A percentile compares a stretch with the other conserved stretches of the same genome.
phyloP scores from a whole-genome alignment of 2,329 filamentous ascomycete species.

The Colletotrichum tofieldiae region DNA sequence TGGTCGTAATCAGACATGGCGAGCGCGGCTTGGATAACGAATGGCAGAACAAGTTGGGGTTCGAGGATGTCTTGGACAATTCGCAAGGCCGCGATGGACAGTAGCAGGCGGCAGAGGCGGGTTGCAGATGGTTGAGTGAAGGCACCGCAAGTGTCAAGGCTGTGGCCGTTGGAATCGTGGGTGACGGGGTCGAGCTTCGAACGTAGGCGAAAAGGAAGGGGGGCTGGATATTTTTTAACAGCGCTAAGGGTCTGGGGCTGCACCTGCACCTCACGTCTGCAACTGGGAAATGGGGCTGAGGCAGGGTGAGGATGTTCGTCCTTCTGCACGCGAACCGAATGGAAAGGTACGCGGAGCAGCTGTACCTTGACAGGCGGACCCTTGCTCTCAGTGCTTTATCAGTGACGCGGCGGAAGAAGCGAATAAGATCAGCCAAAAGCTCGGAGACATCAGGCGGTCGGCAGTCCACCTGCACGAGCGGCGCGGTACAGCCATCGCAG shows the following conservation, averaged over 20 bases:
- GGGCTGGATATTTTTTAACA: slow-evolving; percentile 42
- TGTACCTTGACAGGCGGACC: slow-evolving; percentile 40
- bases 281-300: slow-evolving; percentile 37
- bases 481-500: background rate
- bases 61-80: background rate
- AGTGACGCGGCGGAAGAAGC: slow-evolving; percentile 36
- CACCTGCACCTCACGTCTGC: slow-evolving; percentile 14
- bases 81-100: slow-evolving; percentile 18
- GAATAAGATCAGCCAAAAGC: slow-evolving; percentile 31
- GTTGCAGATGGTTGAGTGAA: slow-evolving; percentile 33
- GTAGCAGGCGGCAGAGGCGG: slow-evolving; percentile 10
- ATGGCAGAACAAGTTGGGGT: slow-evolving; percentile 19
- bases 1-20: slow-evolving; percentile 80
- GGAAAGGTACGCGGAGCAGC: slow-evolving; percentile 22
- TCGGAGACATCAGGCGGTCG: slow-evolving; percentile 34
- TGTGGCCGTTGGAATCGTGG: slow-evolving; percentile 33
- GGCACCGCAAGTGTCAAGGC: slow-evolving; percentile 30
- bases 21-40: slow-evolving; percentile 29
- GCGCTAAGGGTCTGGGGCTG: slow-evolving; percentile 23
- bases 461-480: slow-evolving; percentile 13
- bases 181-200: slow-evolving; percentile 32
- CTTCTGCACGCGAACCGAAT: background rate
- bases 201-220: slow-evolving; percentile 38
- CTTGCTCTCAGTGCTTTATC: slow-evolving; percentile 37
- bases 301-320: slow-evolving; percentile 27